Conservation (phyloP, 306 rosid species). For the Potentilla sterilis region DNA sequence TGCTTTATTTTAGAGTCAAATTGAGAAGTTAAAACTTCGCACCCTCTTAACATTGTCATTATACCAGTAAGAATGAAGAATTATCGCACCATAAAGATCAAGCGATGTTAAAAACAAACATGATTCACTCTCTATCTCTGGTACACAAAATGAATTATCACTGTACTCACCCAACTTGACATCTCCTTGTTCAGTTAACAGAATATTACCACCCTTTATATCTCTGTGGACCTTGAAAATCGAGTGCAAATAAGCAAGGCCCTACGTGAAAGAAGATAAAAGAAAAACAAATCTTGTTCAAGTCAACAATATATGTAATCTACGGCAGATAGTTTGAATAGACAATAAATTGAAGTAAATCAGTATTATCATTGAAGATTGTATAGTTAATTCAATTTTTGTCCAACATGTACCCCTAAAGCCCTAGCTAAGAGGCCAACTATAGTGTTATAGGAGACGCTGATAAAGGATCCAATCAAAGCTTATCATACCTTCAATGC, state of each 20-base stretch:
- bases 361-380: neutral
- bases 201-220: constrained; percentile 96
- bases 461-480: neutral
- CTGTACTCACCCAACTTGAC: constrained; percentile 91
- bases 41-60: neutral
- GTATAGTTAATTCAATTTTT: neutral
- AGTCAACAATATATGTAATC: constrained; percentile 10
- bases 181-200: constrained; percentile 96
- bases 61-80: constrained; percentile 4
- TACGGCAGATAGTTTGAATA: neutral
- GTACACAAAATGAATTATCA: constrained; percentile 8
- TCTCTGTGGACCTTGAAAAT: constrained; percentile 98
- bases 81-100: neutral
- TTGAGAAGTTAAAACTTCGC: neutral
- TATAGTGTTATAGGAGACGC: neutral
- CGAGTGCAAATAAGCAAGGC: constrained; percentile 94
- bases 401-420: neutral
- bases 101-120: neutral
- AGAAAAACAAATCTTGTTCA: constrained; percentile 22
- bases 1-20: neutral
- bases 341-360: neutral
- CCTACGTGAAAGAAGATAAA: constrained; percentile 41
- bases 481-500: constrained; percentile 70
- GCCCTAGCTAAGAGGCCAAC: neutral
- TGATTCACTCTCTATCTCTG: neutral